Base-by-base conservation (phyloP, 495 filamentous ascomycete species). In the Pyrenula aspistea region DNA sequence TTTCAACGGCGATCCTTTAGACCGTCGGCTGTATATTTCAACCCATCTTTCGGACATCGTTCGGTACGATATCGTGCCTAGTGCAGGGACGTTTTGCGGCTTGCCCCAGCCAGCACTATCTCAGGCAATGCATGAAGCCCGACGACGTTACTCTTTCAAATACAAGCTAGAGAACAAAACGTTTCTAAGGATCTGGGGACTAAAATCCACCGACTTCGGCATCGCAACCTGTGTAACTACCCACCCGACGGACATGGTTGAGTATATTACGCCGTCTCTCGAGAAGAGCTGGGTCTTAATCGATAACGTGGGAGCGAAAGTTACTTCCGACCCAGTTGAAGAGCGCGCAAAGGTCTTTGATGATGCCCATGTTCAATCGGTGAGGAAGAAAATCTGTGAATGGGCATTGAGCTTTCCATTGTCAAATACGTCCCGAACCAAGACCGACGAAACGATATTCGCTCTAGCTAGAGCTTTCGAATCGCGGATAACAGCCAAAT, bases 241-340 rank as follows among this genome's bases (percentile, higher is more conserved):
- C 20, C 67, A 71, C 56, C 70, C 70, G 2, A 63, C 59, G n/a
- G 63, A 70, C 54, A 65, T 67, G 60, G 25, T 69, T 10, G 61
- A 71, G 22, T 73, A 73, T 55, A 57, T 50, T 2, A 57, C 57
- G 10, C 23, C 57, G 10, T 56, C 58, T 10, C 50, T 52, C 4
- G 50, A 52, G 22, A 52, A 52, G 50, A 21, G 50, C 22, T 21
- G 19, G 19, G 50, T 52, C 19, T 8, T 52, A 8, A 21, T 52
- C 20, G 50, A 20, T 52, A 8, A 42, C 8, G 15, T 15, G 4
- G 15, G 15, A 42, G 31, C 4, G 4, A 42, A 4, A 15, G 15
- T 15, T 15, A 42, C 15, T 42, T 42, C 31, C 4, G 31, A 15
- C 31, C 31, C n/a, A n/a, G n/a, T n/a, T n/a, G n/a, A n/a, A n/a